phyloP scores from a whole-genome alignment of 352 stramenopile species.

The Thraustochytrium sp. region DNA sequence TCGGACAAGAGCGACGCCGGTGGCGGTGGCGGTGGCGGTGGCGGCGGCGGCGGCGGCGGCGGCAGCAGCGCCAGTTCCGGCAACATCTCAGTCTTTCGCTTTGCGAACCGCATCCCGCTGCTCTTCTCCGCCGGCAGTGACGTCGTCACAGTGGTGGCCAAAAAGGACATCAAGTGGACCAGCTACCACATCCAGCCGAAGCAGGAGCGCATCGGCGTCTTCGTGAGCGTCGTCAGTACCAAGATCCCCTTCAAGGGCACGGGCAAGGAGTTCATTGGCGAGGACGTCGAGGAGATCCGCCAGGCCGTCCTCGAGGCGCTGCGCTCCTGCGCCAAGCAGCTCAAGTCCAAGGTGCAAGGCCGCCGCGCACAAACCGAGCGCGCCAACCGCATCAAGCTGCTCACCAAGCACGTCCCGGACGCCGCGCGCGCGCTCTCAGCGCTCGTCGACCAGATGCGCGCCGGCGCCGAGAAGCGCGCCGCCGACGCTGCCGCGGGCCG shows the following conservation, averaged over 20 bases:
- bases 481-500: too few relatives aligned
- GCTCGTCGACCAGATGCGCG: slow-evolving; percentile 1
- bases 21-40: too few relatives aligned
- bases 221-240: slow-evolving; percentile 77
- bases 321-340: slow-evolving; percentile 62
- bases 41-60: slow-evolving; percentile 65
- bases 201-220: slow-evolving; percentile 70
- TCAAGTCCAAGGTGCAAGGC: slow-evolving; percentile 47
- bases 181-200: slow-evolving; percentile 77
- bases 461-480: not conserved
- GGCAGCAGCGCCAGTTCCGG: slow-evolving; percentile 58
- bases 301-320: slow-evolving; percentile 65
- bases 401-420: slow-evolving; percentile 44
- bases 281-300: slow-evolving; percentile 74
- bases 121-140: slow-evolving; percentile 63
- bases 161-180: slow-evolving; percentile 56
- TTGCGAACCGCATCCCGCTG: slow-evolving; percentile 77
- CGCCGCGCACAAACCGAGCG: not conserved
- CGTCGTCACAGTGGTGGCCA: slow-evolving; percentile 2
- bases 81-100: slow-evolving; percentile 67
- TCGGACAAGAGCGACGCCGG: slow-evolving; percentile 72
- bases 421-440: slow-evolving; percentile 20
- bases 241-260: slow-evolving; percentile 84
- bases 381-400: not conserved
- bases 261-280: slow-evolving; percentile 80